A percentile compares a stretch with the other conserved stretches of the same genome.
Evolutionary conservation across 495 filamentous ascomycete species (phyloP).

Genomic region (Penicillium goetzii): DNA sequence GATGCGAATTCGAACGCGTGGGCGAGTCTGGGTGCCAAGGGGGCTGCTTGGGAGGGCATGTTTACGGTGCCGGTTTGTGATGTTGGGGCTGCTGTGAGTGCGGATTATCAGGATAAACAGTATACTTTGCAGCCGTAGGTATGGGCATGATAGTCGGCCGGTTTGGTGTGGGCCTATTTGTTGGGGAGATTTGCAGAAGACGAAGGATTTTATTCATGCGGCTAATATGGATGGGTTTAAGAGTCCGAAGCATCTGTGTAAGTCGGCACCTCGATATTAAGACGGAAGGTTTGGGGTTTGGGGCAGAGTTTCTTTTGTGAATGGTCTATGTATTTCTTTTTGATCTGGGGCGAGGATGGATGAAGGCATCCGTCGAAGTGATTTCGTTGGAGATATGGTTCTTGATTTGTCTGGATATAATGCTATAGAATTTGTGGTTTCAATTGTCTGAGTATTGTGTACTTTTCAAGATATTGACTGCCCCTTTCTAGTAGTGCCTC

Average conservation of each 20-base stretch:
- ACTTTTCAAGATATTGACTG: too few relatives aligned
- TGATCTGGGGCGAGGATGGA: too few relatives aligned
- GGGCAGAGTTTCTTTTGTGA: too few relatives aligned
- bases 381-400: too few relatives aligned
- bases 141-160: conserved; percentile 31
- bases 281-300: background rate
- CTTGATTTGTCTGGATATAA: too few relatives aligned
- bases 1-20: conserved; percentile 26
- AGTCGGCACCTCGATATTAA: conserved; percentile 18
- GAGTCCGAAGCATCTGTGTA: conserved; percentile 30
- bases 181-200: conserved; percentile 22
- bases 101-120: conserved; percentile 20
- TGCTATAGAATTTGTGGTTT: too few relatives aligned
- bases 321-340: too few relatives aligned
- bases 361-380: too few relatives aligned
- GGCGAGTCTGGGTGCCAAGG: conserved; percentile 27
- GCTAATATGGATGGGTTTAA: conserved; percentile 28
- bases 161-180: conserved; percentile 35
- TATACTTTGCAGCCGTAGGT: conserved; percentile 35
- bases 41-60: conserved; percentile 34
- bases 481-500: too few relatives aligned
- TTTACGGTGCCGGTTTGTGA: conserved; percentile 38
- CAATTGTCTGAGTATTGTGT: too few relatives aligned
- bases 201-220: conserved; percentile 27
- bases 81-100: conserved; percentile 22